These are phyloP conservation scores for Selenicereus undatus DNA, from an alignment of 148 eudicot genomes.

Conservation along the genomic window DNA sequence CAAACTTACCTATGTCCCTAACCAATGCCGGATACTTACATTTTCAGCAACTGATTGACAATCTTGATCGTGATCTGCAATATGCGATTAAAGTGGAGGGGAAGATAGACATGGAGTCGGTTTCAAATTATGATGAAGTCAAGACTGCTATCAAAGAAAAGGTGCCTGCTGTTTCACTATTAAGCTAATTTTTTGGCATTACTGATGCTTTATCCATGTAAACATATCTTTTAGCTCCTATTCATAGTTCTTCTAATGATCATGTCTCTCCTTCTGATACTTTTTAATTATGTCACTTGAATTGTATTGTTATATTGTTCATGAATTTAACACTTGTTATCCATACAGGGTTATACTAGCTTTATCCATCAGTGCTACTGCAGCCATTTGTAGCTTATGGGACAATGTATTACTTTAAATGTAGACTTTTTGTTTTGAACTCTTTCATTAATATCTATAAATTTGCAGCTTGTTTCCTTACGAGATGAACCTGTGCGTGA, in stretches of 20 bases:
- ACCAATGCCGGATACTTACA: constrained; percentile 16
- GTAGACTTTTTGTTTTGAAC: constrained; percentile 3
- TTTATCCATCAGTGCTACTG: neutral
- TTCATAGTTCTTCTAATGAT: neutral
- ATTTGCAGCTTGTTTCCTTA: constrained; percentile 65
- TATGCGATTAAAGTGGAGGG: constrained; percentile 99
- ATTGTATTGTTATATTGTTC: neutral
- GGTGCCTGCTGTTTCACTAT: constrained; percentile 39
- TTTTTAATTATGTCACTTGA: neutral
- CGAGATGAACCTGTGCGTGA: constrained; percentile 85
- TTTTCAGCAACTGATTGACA: constrained; percentile 77
- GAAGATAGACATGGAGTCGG: constrained; percentile 78
- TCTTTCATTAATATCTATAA: constrained; percentile 7
- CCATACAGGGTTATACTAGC: neutral
- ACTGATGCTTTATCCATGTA: neutral
- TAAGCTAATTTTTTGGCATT: neutral
- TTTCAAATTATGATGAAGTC: constrained; percentile 87
- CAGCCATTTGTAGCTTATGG: neutral
- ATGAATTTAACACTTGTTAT: neutral
- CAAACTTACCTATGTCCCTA: neutral
- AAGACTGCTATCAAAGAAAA: constrained; percentile 76
- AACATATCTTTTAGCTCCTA: neutral
- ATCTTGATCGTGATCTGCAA: constrained; percentile 98
- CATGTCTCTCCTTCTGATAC: neutral
- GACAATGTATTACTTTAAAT: neutral